Evolutionary conservation across 2,329 filamentous ascomycete species (phyloP).

Genomic region (Botryosphaeria dothidea): DNA sequence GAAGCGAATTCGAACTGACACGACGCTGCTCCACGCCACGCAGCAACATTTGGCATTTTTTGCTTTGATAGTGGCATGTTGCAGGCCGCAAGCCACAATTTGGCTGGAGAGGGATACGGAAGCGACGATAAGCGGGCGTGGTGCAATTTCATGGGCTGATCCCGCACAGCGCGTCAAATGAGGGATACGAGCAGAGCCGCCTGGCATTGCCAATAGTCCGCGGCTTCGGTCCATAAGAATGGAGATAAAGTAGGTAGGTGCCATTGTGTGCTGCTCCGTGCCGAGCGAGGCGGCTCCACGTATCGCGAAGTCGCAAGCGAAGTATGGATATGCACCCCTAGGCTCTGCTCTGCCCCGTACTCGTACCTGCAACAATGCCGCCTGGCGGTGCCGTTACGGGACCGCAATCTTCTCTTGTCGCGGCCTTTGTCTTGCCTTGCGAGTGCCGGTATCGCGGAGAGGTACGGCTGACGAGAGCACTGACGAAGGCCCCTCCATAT

Average conservation of each 20-base stretch:
- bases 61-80: no score
- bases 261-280: no score
- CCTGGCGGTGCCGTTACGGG: background rate
- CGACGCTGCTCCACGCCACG: no score
- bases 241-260: background rate
- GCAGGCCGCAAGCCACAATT: background rate
- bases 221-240: background rate
- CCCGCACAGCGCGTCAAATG: background rate
- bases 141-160: background rate
- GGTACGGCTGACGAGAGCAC: background rate
- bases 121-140: background rate
- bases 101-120: background rate
- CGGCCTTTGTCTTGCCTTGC: background rate
- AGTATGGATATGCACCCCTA: background rate
- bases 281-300: background rate
- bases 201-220: background rate
- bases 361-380: background rate
- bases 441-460: background rate
- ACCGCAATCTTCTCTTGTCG: background rate
- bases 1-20: background rate
- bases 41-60: no score
- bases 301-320: background rate
- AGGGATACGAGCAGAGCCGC: slow-evolving; percentile 2
- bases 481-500: background rate
- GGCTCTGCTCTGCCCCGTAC: no score